These are phyloP conservation scores for Ceratobasidium sp. DNA, from an alignment of 1,284 basidiomycete species.

Conservation along the genomic window DNA sequence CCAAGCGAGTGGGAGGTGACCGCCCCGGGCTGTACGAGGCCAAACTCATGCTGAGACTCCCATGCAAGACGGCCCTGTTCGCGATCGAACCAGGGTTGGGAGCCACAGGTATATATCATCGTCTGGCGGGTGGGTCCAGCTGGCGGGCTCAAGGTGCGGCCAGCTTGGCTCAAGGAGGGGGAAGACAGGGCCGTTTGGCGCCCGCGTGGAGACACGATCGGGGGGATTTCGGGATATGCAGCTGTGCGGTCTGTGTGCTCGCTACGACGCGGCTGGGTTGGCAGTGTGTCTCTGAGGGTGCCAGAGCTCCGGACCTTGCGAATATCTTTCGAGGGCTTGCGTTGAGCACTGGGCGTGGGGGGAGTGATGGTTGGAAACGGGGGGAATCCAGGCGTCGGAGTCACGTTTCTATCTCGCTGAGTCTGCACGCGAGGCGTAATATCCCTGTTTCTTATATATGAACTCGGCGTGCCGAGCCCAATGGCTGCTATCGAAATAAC, in stretches of 20 bases:
- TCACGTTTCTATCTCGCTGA: neutral
- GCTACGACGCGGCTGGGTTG: slow-evolving; percentile 5
- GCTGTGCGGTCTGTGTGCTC: slow-evolving; percentile 17
- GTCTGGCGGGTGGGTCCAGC: neutral
- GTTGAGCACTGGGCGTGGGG: neutral
- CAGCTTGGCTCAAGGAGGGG: slow-evolving; percentile 16
- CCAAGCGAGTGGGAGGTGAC: slow-evolving; percentile 24
- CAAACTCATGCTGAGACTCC: slow-evolving; percentile 34
- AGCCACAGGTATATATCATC: slow-evolving; percentile 9
- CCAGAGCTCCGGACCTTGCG: slow-evolving; percentile 22
- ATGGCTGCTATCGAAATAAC: too few species aligned
- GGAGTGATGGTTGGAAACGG: slow-evolving; percentile 23
- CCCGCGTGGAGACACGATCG: slow-evolving; percentile 3
- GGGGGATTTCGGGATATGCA: neutral
- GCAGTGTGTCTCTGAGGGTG: slow-evolving; percentile 7
- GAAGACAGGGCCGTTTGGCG: slow-evolving; percentile 31
- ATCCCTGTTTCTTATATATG: too few species aligned
- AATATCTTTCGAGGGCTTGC: slow-evolving; percentile 13
- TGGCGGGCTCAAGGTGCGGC: neutral
- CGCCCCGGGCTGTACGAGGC: neutral
- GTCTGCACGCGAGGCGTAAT: too few species aligned
- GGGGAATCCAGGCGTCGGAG: slow-evolving; percentile 15
- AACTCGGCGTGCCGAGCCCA: too few species aligned
- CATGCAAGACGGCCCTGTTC: slow-evolving; percentile 28
- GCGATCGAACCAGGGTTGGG: slow-evolving; percentile 11